Base-by-base conservation (phyloP, 352 stramenopile species). In the Pythium aristosporum region DNA sequence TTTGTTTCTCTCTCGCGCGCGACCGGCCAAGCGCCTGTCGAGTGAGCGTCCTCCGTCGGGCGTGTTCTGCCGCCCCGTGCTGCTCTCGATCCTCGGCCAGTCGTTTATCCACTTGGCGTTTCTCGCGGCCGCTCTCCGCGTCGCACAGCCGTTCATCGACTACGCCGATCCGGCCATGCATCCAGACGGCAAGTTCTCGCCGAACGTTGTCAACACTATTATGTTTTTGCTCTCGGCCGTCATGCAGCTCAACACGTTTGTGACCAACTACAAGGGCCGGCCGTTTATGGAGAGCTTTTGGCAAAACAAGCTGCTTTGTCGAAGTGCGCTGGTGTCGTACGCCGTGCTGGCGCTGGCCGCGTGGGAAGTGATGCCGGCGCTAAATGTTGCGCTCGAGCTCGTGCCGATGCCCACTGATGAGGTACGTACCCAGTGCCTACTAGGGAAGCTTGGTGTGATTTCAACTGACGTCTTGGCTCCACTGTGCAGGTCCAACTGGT, bases 141-240 rank as follows among this genome's bases (percentile, higher is more conserved):
- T 88, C 11, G 65, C 82, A 10, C 70, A 90, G 47, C 80, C 83
- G n/a, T 76, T 88, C 41, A 76, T 82, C n/a, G 91, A 88, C 60
- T 71, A 68, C 23, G 54, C 57, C 44, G 79, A 88, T 25, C 80
- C 95, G 11, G 54, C 71, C 30, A 82, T 84, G 77, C 77, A 85
- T 48, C 76, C 76, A 3, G 74, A 83, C 41, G 91, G 85, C 41
- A 81, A 90, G 21, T 99, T 99, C 75, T 81, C 80, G 49, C 95
- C 96, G 2, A 98, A 98, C 57, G 81, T 96, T 0, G 75, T 99
- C 55, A 99, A 99, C 73, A 96, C 86, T 7, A 88, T 94, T 46
- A 92, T 98, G 49, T 99, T 98, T 73, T 62, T 99, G 23, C 47
- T 99, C 15, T 97, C 79, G 36, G 71, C 84, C 2, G 59, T 96